Conservation (phyloP, 371 early-diverging fungal genomes). For the Mucor irregularis region DNA sequence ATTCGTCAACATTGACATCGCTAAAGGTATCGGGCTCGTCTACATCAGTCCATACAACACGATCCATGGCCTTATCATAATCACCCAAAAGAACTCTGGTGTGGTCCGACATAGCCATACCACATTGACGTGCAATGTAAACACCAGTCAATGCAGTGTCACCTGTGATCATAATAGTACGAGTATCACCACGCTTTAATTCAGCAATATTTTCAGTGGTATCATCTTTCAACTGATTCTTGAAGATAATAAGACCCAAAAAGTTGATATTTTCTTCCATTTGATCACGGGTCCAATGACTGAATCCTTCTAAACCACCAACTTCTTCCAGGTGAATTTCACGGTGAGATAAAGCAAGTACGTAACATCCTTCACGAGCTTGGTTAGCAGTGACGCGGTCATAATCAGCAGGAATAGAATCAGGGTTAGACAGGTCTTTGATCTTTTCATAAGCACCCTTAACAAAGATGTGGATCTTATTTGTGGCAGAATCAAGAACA, state of each 20-base stretch:
- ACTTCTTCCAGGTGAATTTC: constrained; percentile 42
- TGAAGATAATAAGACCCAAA: constrained; percentile 80
- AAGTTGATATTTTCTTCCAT: constrained; percentile 71
- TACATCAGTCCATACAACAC: constrained; percentile 57
- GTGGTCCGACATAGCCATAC: constrained; percentile 54
- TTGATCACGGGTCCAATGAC: constrained; percentile 57
- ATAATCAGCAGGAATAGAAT: constrained; percentile 67
- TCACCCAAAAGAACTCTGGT: constrained; percentile 54
- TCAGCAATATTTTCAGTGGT: constrained; percentile 70
- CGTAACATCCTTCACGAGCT: constrained; percentile 79
- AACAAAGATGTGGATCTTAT: constrained; percentile 68
- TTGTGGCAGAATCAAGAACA: constrained; percentile 57
- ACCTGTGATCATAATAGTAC: constrained; percentile 92
- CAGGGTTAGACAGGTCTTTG: constrained; percentile 51
- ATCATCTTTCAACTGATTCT: constrained; percentile 84
- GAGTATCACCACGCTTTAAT: constrained; percentile 74
- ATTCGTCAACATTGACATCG: constrained; percentile 36
- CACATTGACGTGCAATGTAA: constrained; percentile 80
- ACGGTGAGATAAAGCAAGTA: constrained; percentile 71
- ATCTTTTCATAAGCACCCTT: constrained; percentile 87
- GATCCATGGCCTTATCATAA: constrained; percentile 24
- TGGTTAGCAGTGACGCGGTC: constrained; percentile 53
- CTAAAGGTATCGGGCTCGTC: constrained; percentile 41
- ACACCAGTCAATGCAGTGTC: constrained; percentile 90
- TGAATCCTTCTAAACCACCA: constrained; percentile 43